Conservation (phyloP, 805 yeast genomes). For the Saccharomyces cerevisiae region DNA sequence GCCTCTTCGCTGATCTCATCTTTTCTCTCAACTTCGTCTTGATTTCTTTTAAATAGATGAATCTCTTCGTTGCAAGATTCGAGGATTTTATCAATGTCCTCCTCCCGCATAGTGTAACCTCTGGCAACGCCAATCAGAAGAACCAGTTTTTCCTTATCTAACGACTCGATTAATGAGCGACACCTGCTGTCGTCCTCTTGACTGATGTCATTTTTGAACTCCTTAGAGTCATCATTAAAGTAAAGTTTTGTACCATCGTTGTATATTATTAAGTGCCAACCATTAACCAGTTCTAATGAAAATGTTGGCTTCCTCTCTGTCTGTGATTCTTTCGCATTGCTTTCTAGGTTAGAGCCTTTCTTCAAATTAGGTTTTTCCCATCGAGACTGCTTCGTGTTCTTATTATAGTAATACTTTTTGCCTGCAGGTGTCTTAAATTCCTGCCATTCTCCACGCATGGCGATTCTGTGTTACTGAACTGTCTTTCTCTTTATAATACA, state of each 20-base stretch:
- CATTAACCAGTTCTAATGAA: constrained; percentile 17
- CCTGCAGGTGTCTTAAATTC: constrained; percentile 34
- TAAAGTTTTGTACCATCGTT: constrained; percentile 38
- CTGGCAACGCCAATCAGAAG: constrained; percentile 20
- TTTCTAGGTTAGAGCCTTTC: neutral
- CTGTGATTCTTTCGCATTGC: neutral
- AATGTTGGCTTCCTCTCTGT: constrained; percentile 9
- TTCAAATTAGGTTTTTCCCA: constrained; percentile 29
- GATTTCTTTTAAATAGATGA: constrained; percentile 7
- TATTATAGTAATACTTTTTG: constrained; percentile 33
- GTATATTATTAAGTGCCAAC: constrained; percentile 39
- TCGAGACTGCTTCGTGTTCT: constrained; percentile 32
- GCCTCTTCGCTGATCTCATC: neutral
- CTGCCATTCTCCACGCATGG: constrained; percentile 26
- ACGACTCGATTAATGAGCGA: constrained; percentile 15
- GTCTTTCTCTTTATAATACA: neutral
- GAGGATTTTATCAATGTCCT: constrained; percentile 9
- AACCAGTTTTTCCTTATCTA: constrained; percentile 26
- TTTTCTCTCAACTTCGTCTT: constrained; percentile 6
- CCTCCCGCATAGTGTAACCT: constrained; percentile 11
- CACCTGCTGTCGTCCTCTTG: constrained; percentile 29
- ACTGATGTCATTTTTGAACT: constrained; percentile 28
- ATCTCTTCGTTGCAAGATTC: constrained; percentile 12
- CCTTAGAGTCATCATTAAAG: constrained; percentile 24
- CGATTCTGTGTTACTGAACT: neutral